phyloP scores from a whole-genome alignment of 2,329 filamentous ascomycete species.

The Pseudogymnoascus sp. region DNA sequence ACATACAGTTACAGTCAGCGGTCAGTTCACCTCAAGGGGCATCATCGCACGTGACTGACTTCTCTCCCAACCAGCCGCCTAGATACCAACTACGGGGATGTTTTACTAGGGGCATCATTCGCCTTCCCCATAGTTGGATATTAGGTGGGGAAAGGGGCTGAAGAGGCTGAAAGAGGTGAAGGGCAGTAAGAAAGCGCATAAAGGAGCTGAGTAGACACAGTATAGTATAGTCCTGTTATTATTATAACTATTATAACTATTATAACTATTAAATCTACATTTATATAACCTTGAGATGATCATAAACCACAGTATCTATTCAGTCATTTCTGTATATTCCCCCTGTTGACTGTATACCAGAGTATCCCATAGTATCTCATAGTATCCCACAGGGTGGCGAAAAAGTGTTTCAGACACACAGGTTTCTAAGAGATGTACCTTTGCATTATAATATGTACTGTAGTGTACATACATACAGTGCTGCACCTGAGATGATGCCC shows the following conservation, averaged over 20 bases:
- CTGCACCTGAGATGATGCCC: not conserved
- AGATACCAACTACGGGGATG: not conserved
- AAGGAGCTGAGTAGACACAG: not conserved
- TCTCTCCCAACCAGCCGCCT: not conserved
- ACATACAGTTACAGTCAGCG: no score
- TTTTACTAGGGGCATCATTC: no score
- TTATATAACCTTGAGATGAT: not conserved
- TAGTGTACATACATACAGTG: not conserved
- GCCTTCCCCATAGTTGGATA: not conserved
- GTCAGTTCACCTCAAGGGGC: not conserved
- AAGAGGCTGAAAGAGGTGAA: constrained; percentile 5
- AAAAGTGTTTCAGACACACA: constrained; percentile 1
- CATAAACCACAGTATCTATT: not conserved
- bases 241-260: not conserved
- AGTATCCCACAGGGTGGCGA: constrained; percentile 2
- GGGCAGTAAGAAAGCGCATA: not conserved
- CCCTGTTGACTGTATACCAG: not conserved
- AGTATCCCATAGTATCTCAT: not conserved
- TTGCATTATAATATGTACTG: not conserved
- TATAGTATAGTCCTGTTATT: not conserved
- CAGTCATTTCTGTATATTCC: not conserved
- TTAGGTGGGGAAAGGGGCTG: not conserved
- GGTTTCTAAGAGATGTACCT: not conserved
- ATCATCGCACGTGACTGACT: not conserved
- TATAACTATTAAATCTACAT: not conserved